Conservation (phyloP, 768 basidiomycete species). For the Suillus subalutaceus region DNA sequence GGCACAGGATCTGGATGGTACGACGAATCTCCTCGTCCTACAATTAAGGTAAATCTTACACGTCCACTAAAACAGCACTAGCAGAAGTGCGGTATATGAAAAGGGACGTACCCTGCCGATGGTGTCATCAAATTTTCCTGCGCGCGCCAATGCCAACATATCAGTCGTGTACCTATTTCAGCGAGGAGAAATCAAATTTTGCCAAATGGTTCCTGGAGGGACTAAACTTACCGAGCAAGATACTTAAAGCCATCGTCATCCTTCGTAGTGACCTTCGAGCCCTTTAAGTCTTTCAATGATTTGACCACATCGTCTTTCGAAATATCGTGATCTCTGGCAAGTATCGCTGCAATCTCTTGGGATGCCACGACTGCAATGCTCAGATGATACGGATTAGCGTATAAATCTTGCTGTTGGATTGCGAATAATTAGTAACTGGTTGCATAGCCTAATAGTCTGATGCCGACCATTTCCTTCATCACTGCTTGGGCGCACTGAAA, state of each 20-base stretch:
- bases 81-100: not conserved
- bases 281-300: constrained; percentile 5
- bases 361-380: constrained; percentile 9
- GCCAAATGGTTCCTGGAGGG: not conserved
- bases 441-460: not conserved
- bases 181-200: not conserved
- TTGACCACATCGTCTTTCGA: not conserved
- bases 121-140: constrained; percentile 11
- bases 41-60: not conserved
- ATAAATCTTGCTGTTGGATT: constrained; percentile 10
- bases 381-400: constrained; percentile 12
- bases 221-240: constrained; percentile 13
- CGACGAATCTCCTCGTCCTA: constrained; percentile 17
- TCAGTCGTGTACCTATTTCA: constrained; percentile 12
- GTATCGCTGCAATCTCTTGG: not conserved
- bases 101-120: constrained; percentile 12
- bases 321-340: not conserved
- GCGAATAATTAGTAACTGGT: not conserved
- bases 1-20: constrained; percentile 13
- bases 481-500: constrained; percentile 8
- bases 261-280: not conserved
- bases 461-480: constrained; percentile 5
- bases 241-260: constrained; percentile 10
- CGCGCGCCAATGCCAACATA: constrained; percentile 14
- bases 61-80: not conserved